Conservation (phyloP, 1,284 basidiomycete species). For the Ganoderma lingzhi region DNA sequence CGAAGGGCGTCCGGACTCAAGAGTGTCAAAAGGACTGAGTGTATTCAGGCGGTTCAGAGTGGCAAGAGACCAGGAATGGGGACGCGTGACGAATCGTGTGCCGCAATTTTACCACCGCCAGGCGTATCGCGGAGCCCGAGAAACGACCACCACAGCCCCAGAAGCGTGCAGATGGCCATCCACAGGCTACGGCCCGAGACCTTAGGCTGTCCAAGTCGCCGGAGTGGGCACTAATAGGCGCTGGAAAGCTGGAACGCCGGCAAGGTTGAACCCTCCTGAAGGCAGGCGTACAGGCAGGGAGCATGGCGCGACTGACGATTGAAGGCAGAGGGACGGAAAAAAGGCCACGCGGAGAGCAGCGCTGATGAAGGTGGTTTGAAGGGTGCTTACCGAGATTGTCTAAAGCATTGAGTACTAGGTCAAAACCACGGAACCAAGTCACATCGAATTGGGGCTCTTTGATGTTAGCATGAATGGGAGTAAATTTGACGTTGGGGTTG, state of each 20-base stretch:
- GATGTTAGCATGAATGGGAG: slow-evolving; percentile 94
- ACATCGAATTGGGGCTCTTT: slow-evolving; percentile 94
- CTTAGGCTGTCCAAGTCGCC: not conserved
- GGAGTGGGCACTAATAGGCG: not conserved
- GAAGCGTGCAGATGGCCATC: not conserved
- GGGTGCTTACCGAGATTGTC: slow-evolving; percentile 86
- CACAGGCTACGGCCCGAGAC: not conserved
- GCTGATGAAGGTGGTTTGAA: not conserved
- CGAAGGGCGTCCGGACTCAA: no score
- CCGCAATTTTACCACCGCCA: not conserved
- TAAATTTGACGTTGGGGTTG: slow-evolving; percentile 91
- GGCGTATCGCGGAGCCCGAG: not conserved
- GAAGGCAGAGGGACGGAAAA: not conserved
- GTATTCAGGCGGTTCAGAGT: not conserved
- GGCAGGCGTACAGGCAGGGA: not conserved
- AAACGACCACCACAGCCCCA: not conserved
- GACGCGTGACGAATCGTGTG: not conserved
- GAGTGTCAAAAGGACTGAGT: no score
- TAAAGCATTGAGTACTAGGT: slow-evolving; percentile 94
- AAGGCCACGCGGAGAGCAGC: not conserved
- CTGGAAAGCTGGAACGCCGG: not conserved
- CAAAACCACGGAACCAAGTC: slow-evolving; percentile 90
- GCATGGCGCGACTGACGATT: not conserved
- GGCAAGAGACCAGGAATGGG: not conserved
- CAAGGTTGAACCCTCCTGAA: not conserved